Conservation (phyloP, 2,329 filamentous ascomycete species). For the Colletotrichum eremochloae region DNA sequence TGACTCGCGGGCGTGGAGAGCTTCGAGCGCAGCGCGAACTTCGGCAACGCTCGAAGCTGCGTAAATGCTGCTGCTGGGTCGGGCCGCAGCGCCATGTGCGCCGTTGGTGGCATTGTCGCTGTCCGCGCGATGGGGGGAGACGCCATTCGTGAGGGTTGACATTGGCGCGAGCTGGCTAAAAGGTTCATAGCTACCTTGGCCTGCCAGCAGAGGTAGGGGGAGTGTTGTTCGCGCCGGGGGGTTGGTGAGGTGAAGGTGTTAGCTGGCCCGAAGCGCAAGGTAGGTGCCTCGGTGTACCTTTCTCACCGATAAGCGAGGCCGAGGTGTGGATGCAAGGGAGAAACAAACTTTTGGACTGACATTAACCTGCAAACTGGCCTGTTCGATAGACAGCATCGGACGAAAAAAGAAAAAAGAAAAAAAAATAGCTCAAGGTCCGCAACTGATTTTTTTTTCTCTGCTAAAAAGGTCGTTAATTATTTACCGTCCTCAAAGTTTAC, state of each 20-base stretch:
- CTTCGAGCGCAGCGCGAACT: conserved; percentile 81
- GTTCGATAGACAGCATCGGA: conserved; percentile 6
- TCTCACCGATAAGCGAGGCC: conserved; percentile 41
- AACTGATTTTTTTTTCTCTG: conserved; percentile 2
- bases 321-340: conserved; percentile 39
- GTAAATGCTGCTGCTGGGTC: conserved; percentile 61
- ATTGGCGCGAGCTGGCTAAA: conserved; percentile 58
- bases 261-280: conserved; percentile 42
- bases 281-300: conserved; percentile 36
- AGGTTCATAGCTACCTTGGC: conserved; percentile 58
- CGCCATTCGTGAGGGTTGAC: conserved; percentile 62
- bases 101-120: conserved; percentile 48
- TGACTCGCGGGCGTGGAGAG: conserved; percentile 82
- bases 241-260: conserved; percentile 38
- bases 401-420: not conserved
- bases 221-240: conserved; percentile 38
- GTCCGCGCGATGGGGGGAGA: conserved; percentile 50
- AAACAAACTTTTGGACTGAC: conserved; percentile 26
- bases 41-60: conserved; percentile 82
- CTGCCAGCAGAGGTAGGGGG: conserved; percentile 42
- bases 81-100: conserved; percentile 38
- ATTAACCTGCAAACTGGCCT: conserved; percentile 21
- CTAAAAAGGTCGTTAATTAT: conserved; percentile 34
- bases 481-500: conserved; percentile 35
- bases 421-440: not conserved